Evolutionary conservation across 2,329 filamentous ascomycete species (phyloP).

Genomic region (Microdochium trichocladiopsis): DNA sequence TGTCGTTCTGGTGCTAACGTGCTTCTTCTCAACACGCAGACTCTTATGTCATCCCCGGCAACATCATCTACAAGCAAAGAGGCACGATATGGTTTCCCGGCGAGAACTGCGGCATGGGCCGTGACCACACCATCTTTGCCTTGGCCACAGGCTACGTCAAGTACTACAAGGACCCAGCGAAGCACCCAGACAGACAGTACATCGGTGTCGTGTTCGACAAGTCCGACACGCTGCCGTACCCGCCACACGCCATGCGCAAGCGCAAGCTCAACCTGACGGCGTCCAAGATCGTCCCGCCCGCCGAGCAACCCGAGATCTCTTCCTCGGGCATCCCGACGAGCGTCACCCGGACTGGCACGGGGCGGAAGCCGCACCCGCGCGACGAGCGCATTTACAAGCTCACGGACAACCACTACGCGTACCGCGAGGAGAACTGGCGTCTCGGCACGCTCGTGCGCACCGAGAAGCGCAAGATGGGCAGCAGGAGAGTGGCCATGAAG

Average conservation of each 20-base stretch:
- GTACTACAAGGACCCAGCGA: slow-evolving; percentile 84
- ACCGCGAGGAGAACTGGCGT: slow-evolving; percentile 53
- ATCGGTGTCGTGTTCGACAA: slow-evolving; percentile 90
- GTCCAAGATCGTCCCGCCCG: slow-evolving; percentile 30
- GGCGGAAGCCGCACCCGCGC: slow-evolving; percentile 23
- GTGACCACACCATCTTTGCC: slow-evolving; percentile 93
- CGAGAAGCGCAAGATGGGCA: slow-evolving; percentile 35
- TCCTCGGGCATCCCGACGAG: slow-evolving; percentile 43
- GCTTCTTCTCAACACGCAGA: slow-evolving; percentile 41
- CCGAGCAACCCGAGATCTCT: slow-evolving; percentile 29
- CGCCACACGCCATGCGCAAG: slow-evolving; percentile 64
- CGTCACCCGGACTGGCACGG: slow-evolving; percentile 27
- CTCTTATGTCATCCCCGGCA: slow-evolving; percentile 89
- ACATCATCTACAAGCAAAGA: slow-evolving; percentile 96
- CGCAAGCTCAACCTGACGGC: slow-evolving; percentile 70
- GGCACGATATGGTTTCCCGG: slow-evolving; percentile 92
- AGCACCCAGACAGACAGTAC: slow-evolving; percentile 82
- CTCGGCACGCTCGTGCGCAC: slow-evolving; percentile 45
- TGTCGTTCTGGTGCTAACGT: neutral
- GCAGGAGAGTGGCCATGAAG: slow-evolving; percentile 40
- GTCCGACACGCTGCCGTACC: slow-evolving; percentile 70
- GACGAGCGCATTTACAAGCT: slow-evolving; percentile 40
- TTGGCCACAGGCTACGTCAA: slow-evolving; percentile 84
- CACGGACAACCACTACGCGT: slow-evolving; percentile 42
- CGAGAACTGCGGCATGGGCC: slow-evolving; percentile 90